A percentile compares a stretch with the other conserved stretches of the same genome.
Evolutionary conservation across 2,329 filamentous ascomycete genomes (phyloP).

Genomic region (Colletotrichum aenigma): DNA sequence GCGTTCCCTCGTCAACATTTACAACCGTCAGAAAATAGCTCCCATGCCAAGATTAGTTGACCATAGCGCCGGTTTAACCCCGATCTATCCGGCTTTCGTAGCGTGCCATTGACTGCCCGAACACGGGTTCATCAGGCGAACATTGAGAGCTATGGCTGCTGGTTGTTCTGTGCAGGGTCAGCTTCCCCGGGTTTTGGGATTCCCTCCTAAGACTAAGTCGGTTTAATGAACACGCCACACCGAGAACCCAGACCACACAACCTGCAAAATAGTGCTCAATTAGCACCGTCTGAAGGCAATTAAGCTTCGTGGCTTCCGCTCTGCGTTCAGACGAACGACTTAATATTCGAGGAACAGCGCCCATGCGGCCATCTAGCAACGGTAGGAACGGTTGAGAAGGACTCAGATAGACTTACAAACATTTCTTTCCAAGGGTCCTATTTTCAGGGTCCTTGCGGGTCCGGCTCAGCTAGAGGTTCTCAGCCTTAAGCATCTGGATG

Average conservation of each 20-base stretch:
- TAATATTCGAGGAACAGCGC: neutral
- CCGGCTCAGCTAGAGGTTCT: neutral
- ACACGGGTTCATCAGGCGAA: neutral
- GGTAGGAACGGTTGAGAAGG: neutral
- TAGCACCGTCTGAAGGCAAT: neutral
- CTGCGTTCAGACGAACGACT: neutral
- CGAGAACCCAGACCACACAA: neutral
- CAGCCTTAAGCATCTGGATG: neutral
- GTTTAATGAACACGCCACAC: neutral
- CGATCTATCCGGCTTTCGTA: neutral
- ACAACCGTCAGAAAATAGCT: neutral
- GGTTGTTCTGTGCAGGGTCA: neutral
- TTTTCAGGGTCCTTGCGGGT: neutral
- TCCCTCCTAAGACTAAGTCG: neutral
- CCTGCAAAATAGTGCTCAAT: neutral
- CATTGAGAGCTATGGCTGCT: neutral
- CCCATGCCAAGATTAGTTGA: neutral
- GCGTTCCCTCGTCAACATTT: fast-evolving
- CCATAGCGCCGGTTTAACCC: neutral
- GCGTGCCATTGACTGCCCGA: neutral
- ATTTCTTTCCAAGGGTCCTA: neutral
- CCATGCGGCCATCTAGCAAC: neutral
- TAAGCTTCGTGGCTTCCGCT: neutral
- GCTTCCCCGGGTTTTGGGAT: neutral
- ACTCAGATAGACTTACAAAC: neutral